Evolutionary conservation across 2,329 filamentous ascomycete species (phyloP).

Genomic region (Endoconidiophora polonica): DNA sequence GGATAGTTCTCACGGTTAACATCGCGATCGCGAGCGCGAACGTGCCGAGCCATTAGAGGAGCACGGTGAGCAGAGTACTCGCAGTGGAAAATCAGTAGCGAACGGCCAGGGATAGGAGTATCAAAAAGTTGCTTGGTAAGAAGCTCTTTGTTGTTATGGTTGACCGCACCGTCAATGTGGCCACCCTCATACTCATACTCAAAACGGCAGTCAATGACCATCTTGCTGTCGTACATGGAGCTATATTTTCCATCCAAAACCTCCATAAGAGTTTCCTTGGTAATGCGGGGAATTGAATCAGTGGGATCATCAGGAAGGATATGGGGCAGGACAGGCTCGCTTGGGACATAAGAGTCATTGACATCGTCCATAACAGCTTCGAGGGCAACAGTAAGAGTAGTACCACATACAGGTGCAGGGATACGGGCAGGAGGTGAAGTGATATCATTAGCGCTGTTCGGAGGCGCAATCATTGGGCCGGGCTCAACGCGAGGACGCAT

Average conservation of each 20-base stretch:
- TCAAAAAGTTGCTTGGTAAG: conserved; percentile 66
- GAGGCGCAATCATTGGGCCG: conserved; percentile 19
- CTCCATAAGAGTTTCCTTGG: conserved; percentile 64
- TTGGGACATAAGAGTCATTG: conserved; percentile 42
- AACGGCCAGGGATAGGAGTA: conserved; percentile 47
- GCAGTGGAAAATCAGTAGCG: conserved; percentile 85
- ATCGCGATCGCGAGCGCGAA: conserved; percentile 75
- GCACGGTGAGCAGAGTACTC: conserved; percentile 96
- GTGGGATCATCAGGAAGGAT: conserved; percentile 65
- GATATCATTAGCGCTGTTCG: conserved; percentile 1
- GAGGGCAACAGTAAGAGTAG: conserved; percentile 31
- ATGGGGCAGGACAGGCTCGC: conserved; percentile 63
- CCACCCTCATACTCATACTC: conserved; percentile 98
- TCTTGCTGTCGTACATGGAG: conserved; percentile 58
- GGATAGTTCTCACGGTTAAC: conserved; percentile 79
- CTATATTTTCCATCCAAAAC: conserved; percentile 74
- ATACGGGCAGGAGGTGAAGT: not conserved
- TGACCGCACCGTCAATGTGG: conserved; percentile 83
- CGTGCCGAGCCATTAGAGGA: conserved; percentile 86
- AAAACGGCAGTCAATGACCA: conserved; percentile 91
- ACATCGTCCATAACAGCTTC: conserved; percentile 63
- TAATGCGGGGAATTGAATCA: conserved; percentile 79
- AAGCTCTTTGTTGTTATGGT: conserved; percentile 92
- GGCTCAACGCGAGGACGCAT: conserved; percentile 51
- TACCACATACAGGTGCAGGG: conserved; percentile 14